These are phyloP conservation scores for Neobulgaria alba DNA, from an alignment of 2,329 filamentous ascomycete species.

Conservation along the genomic window DNA sequence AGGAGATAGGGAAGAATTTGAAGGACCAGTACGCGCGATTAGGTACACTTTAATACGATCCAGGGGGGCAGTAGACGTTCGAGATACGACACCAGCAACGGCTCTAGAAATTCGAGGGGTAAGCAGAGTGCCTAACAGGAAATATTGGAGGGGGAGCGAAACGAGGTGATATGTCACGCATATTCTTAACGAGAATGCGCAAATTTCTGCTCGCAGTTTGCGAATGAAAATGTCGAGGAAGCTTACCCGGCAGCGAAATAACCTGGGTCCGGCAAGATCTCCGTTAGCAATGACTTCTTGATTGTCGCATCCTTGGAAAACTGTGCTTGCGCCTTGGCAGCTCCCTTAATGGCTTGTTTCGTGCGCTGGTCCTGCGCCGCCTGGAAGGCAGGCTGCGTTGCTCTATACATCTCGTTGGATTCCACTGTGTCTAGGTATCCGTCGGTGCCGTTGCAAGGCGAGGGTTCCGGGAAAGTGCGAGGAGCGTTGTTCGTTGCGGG, in stretches of 20 bases:
- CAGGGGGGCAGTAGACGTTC: constrained; percentile 90
- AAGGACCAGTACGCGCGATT: constrained; percentile 74
- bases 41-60: constrained; percentile 97
- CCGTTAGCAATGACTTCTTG: constrained; percentile 24
- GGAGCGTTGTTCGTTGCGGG: constrained; percentile 1
- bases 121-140: no score
- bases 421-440: not conserved
- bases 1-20: constrained; percentile 49
- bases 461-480: constrained; percentile 3
- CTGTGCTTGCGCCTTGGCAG: not conserved
- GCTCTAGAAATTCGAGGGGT: constrained; percentile 36
- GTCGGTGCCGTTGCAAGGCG: not conserved
- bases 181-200: no score
- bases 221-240: not conserved
- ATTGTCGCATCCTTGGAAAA: constrained; percentile 11
- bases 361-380: constrained; percentile 3
- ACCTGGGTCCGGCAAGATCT: constrained; percentile 66
- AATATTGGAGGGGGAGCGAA: no score
- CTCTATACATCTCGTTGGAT: no score
- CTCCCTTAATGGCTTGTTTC: no score
- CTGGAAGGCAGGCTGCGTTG: no score
- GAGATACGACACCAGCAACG: constrained; percentile 86
- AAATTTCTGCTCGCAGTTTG: no score
- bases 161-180: no score
- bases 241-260: constrained; percentile 79